Evolutionary conservation across 2,329 filamentous ascomycete genomes (phyloP).

Genomic region (Cladophialophora bantiana): DNA sequence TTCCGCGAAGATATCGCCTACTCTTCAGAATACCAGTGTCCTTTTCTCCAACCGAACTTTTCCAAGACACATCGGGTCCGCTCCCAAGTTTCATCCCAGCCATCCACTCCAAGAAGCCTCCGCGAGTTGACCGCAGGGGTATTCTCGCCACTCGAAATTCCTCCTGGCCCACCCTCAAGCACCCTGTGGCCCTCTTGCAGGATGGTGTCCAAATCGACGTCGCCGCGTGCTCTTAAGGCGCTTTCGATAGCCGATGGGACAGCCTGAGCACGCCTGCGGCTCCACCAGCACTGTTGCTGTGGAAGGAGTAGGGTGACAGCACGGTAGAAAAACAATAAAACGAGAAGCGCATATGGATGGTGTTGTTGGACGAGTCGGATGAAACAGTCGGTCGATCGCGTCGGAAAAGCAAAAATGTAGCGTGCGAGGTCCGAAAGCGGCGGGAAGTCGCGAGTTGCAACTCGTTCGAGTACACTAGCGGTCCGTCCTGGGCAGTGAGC

Average conservation of each 20-base stretch:
- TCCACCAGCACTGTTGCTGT: neutral
- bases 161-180: neutral
- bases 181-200: neutral
- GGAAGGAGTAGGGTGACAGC: conserved; percentile 14
- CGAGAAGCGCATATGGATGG: conserved; percentile 5
- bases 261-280: conserved; percentile 37
- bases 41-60: neutral
- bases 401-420: conserved; percentile 10
- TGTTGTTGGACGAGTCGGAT: conserved; percentile 4
- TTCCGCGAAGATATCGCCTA: neutral
- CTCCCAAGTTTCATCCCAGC: neutral
- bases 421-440: conserved; percentile 3
- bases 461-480: neutral
- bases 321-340: conserved; percentile 12
- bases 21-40: neutral
- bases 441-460: neutral
- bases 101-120: neutral
- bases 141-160: neutral
- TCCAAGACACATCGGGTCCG: neutral
- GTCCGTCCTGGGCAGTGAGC: neutral
- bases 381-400: neutral
- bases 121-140: neutral
- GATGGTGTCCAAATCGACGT: neutral
- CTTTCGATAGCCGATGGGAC: neutral
- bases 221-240: neutral